A percentile compares a stretch with the other conserved stretches of the same genome.
Conservation (phyloP, 1,284 basidiomycete species). For the Cutaneotrichosporon spelunceum region DNA sequence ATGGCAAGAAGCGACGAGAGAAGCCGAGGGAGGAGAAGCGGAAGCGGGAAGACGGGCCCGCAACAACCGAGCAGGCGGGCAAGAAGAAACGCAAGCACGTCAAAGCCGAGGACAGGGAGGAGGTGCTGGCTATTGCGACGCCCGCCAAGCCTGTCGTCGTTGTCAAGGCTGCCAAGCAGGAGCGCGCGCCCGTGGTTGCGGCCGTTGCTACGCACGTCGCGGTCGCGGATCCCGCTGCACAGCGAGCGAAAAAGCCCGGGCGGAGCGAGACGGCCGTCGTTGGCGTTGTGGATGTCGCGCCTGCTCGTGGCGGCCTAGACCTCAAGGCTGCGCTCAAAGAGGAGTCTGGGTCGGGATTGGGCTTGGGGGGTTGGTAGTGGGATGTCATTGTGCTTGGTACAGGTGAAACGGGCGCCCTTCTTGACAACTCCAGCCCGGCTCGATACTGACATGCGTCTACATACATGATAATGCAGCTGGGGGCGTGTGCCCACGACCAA, state of each 20-base stretch:
- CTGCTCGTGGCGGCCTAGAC: constrained; percentile 24
- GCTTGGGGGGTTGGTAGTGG: neutral
- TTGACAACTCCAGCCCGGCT: neutral
- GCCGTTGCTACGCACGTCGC: constrained; percentile 9
- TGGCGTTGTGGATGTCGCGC: constrained; percentile 30
- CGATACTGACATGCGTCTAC: neutral
- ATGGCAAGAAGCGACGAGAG: neutral
- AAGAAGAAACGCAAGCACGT: constrained; percentile 24
- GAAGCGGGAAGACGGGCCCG: constrained; percentile 11
- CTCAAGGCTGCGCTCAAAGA: constrained; percentile 24
- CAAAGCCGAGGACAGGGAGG: constrained; percentile 4
- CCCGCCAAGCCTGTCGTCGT: constrained; percentile 2
- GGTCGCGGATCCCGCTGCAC: constrained; percentile 11
- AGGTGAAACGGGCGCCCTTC: neutral
- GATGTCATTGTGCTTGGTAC: neutral
- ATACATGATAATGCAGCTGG: too few species aligned
- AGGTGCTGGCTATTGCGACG: neutral
- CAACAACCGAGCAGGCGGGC: neutral
- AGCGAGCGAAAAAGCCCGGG: constrained; percentile 14
- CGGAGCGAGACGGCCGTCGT: constrained; percentile 30
- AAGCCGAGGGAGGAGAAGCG: constrained; percentile 14
- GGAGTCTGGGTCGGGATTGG: neutral
- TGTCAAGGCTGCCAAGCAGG: neutral
- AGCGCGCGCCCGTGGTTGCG: constrained; percentile 8
- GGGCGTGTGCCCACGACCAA: too few species aligned